These are phyloP conservation scores for Capsicum chinense DNA, from an alignment of 257 asterid genomes.

Conservation along the genomic window DNA sequence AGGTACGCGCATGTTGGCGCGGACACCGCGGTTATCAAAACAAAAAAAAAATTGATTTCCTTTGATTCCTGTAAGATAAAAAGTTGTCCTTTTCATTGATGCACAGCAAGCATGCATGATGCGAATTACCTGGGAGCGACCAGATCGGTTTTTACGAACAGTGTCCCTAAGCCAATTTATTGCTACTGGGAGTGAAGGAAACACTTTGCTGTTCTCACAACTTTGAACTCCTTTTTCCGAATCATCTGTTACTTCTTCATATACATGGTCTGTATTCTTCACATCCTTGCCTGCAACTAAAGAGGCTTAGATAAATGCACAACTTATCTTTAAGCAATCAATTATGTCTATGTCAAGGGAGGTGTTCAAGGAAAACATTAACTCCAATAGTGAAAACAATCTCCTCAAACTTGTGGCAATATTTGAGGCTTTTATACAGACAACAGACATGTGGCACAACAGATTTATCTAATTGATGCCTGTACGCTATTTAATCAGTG, in stretches of 20 bases:
- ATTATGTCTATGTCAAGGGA: background rate
- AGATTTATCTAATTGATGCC: constrained; percentile 14
- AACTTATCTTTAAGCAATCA: background rate
- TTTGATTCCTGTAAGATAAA: background rate
- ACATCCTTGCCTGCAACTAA: constrained; percentile 60
- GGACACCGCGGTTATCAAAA: no score
- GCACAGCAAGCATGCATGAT: background rate
- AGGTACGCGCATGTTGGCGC: no score
- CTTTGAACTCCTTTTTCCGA: constrained; percentile 48
- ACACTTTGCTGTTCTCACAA: constrained; percentile 73
- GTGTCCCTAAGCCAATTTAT: constrained; percentile 87
- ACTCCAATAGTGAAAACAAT: background rate
- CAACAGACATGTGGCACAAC: background rate
- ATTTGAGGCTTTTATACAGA: background rate
- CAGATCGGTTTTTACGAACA: constrained; percentile 60
- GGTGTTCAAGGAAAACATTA: background rate
- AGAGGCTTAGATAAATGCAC: constrained; percentile 2
- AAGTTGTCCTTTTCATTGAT: background rate
- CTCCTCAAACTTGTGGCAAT: background rate
- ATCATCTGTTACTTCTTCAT: constrained; percentile 54
- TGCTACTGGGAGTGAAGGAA: constrained; percentile 85
- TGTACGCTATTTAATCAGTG: background rate
- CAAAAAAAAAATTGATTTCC: background rate
- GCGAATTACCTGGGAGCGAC: constrained; percentile 73
- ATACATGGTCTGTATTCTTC: constrained; percentile 50